Evolutionary conservation across 352 stramenopile genomes (phyloP), one percentile per base, ranked within the genome.

Genomic region (Pythium graminicola): DNA sequence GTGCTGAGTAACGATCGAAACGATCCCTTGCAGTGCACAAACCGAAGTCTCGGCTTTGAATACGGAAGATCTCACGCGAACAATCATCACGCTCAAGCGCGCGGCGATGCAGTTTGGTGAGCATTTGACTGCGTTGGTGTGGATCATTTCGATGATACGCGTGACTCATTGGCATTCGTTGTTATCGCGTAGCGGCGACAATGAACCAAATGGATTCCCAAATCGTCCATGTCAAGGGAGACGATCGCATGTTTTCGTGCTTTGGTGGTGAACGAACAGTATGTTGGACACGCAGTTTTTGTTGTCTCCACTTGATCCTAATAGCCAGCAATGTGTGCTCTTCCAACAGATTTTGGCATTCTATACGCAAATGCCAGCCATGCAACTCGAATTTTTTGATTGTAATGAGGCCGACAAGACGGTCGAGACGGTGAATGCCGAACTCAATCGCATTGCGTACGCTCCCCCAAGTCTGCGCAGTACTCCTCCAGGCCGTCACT

Each of bases 181-280:
- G n/a, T n/a, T n/a, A n/a, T n/a, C n/a, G n/a, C n/a, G 14, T 49
- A 90, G 81, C 79, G 36, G 68, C 69, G 60, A 93, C 80, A 29
- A 55, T 93, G 41, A 90, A 89, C 54, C 80, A 89, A 67, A 72
- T 83, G 54, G 80, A 90, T 53, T 85, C 80, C 24, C 82, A 93
- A 40, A 70, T 88, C 24, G 76, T 93, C 24, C 82, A 93, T 47
- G 76, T 93, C 41, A 81, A 86, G 58, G 80, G 80, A 44, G 80
- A 83, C 46, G 75, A 86, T 32, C 78, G 77, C 43, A 89, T 93
- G 70, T 91, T 93, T 52, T 93, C 82, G 8, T 93, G 80, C 56
- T 93, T 89, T 58, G 77, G 80, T 32, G 75, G 70, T 10, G 77
- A 74, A 29, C 70, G 77, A 45, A 89, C 81, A 64, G 80, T 91